A percentile compares a stretch with the other conserved stretches of the same genome.
These are phyloP conservation scores for Nigrograna mackinnonii DNA, from an alignment of 2,329 filamentous ascomycete species.

Conservation along the genomic window DNA sequence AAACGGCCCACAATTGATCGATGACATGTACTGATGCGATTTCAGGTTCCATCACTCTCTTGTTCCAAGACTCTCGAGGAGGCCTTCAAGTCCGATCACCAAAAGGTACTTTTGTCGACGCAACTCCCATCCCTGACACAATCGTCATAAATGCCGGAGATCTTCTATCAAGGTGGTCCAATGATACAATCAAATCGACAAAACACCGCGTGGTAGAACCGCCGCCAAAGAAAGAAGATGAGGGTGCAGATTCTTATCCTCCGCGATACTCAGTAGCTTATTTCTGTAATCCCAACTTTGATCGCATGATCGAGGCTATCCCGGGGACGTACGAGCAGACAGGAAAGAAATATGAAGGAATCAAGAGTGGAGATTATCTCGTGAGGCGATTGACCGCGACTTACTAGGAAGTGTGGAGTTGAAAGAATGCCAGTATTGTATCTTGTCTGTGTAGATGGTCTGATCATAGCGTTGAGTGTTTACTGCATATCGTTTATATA, in stretches of 20 bases:
- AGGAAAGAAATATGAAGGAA: constrained; percentile 77
- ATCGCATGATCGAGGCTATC: constrained; percentile 75
- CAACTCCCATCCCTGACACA: constrained; percentile 77
- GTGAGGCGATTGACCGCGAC: constrained; percentile 78
- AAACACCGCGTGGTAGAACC: constrained; percentile 90
- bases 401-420: no score
- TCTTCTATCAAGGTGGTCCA: constrained; percentile 83
- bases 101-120: constrained; percentile 78
- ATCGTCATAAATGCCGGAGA: constrained; percentile 91
- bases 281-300: constrained; percentile 86
- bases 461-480: no score
- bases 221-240: constrained; percentile 53
- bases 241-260: constrained; percentile 63
- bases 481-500: no score
- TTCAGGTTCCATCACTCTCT: constrained; percentile 43
- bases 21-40: constrained; percentile 8
- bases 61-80: constrained; percentile 58
- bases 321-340: constrained; percentile 73
- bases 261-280: constrained; percentile 85
- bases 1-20: background rate
- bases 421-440: no score
- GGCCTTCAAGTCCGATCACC: constrained; percentile 69
- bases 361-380: constrained; percentile 82
- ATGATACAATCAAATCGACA: constrained; percentile 88
- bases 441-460: no score